Conservation (phyloP, 768 basidiomycete species). For the Obba rivulosa region DNA sequence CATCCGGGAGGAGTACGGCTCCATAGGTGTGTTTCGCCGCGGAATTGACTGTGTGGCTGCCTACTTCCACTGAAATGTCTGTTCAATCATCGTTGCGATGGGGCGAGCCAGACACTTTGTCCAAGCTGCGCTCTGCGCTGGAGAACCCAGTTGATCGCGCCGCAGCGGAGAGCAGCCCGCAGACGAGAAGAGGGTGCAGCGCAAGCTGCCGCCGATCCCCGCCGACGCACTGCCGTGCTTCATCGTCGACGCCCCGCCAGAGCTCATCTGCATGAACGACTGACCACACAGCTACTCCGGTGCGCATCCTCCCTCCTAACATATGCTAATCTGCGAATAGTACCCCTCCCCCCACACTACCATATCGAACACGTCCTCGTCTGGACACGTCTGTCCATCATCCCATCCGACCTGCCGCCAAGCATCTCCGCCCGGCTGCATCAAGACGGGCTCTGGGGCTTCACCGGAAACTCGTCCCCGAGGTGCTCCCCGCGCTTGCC, state of each 20-base stretch:
- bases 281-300: conserved; percentile 93
- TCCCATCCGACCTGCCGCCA: conserved; percentile 50
- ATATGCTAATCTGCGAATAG: conserved; percentile 22
- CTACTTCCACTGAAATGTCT: conserved; percentile 58
- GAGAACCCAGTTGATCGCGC: conserved; percentile 20
- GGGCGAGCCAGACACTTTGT: conserved; percentile 63
- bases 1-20: conserved; percentile 57
- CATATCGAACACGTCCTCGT: conserved; percentile 72
- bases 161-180: background rate
- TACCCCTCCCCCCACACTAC: too few species aligned
- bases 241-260: conserved; percentile 50
- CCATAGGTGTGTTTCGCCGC: conserved; percentile 44
- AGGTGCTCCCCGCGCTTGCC: conserved; percentile 54
- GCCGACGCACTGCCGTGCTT: conserved; percentile 52
- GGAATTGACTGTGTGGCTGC: background rate
- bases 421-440: conserved; percentile 52
- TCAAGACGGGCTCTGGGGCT: conserved; percentile 80
- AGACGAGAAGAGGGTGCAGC: too few species aligned
- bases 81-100: conserved; percentile 66
- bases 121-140: conserved; percentile 53
- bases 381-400: conserved; percentile 73
- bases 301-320: conserved; percentile 22
- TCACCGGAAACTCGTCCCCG: conserved; percentile 57
- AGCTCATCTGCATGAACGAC: conserved; percentile 69
- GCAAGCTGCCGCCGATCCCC: conserved; percentile 26